phyloP scores from a whole-genome alignment of 2,329 filamentous ascomycete species.

The Xylaria multiplex region DNA sequence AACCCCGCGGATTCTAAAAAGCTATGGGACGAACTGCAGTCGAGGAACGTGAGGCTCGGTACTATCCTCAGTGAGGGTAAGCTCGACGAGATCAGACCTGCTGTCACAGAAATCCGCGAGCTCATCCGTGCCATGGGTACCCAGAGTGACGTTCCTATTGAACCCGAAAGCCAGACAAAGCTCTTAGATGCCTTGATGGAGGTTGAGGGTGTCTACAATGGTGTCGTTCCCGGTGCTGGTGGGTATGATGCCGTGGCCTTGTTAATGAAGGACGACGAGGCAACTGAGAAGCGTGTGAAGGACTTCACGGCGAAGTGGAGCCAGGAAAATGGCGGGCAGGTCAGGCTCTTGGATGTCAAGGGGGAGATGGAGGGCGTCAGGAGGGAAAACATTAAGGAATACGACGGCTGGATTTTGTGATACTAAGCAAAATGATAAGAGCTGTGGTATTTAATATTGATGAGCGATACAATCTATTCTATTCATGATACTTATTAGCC shows the following conservation, averaged over 20 bases:
- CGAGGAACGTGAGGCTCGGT: conserved; percentile 76
- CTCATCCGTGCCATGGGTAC: conserved; percentile 81
- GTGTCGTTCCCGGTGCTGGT: conserved; percentile 92
- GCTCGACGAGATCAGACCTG: conserved; percentile 55
- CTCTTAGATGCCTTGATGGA: conserved; percentile 78
- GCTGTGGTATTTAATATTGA: conserved; percentile 10
- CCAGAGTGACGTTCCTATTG: conserved; percentile 82
- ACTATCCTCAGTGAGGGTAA: conserved; percentile 62
- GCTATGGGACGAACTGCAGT: conserved; percentile 81
- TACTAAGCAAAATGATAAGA: background rate
- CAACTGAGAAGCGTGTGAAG: conserved; percentile 69
- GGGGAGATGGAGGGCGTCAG: conserved; percentile 51
- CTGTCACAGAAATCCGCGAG: conserved; percentile 63
- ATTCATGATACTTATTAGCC: background rate
- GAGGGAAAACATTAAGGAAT: conserved; percentile 44
- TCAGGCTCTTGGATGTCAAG: conserved; percentile 67
- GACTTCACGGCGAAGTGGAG: conserved; percentile 74
- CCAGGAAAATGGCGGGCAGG: conserved; percentile 65
- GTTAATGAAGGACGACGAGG: conserved; percentile 77
- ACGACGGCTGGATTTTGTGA: conserved; percentile 45
- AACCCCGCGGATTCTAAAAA: conserved; percentile 70
- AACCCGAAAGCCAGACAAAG: conserved; percentile 85
- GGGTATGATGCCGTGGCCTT: conserved; percentile 91
- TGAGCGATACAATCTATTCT: background rate
- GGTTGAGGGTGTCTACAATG: conserved; percentile 84